phyloP scores from a whole-genome alignment of 1,139 yeast species.

The Hyphopichia buzzinii region DNA sequence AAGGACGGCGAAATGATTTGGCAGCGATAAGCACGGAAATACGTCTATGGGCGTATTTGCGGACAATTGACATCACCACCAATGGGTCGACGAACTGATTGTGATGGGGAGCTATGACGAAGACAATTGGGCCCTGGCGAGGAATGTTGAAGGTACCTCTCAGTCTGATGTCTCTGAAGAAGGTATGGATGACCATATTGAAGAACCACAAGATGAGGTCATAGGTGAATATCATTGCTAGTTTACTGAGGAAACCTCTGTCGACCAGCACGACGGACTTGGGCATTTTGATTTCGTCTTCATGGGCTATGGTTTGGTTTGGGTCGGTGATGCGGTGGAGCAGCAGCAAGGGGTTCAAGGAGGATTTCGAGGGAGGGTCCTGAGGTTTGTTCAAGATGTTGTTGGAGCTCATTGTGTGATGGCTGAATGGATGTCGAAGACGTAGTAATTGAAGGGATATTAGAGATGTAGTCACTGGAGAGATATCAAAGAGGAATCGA shows the following conservation, averaged over 20 bases:
- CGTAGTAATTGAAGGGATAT: no score
- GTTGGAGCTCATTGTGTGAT: no score
- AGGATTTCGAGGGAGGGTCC: not conserved
- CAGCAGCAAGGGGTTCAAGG: not conserved
- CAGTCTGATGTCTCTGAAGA: conserved; percentile 41
- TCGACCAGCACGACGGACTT: not conserved
- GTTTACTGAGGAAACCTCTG: not conserved
- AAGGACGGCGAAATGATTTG: conserved; percentile 48
- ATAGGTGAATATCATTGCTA: conserved; percentile 17
- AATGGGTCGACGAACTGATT: conserved; percentile 46
- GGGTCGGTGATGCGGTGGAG: not conserved
- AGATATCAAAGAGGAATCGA: no score
- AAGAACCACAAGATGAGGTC: conserved; percentile 38
- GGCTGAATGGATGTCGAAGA: no score
- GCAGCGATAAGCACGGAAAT: conserved; percentile 63
- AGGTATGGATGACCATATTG: conserved; percentile 37
- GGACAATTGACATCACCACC: conserved; percentile 40
- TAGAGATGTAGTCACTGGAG: no score
- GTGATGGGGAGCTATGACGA: conserved; percentile 49
- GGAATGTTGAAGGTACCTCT: conserved; percentile 44
- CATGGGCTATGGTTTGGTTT: conserved; percentile 1
- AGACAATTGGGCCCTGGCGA: conserved; percentile 37
- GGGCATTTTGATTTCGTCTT: conserved; percentile 1
- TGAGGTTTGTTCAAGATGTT: conserved; percentile 1
- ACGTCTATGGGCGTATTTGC: conserved; percentile 38